phyloP scores from a whole-genome alignment of 2,329 filamentous ascomycete species.

The Leptosphaerulina australis region DNA sequence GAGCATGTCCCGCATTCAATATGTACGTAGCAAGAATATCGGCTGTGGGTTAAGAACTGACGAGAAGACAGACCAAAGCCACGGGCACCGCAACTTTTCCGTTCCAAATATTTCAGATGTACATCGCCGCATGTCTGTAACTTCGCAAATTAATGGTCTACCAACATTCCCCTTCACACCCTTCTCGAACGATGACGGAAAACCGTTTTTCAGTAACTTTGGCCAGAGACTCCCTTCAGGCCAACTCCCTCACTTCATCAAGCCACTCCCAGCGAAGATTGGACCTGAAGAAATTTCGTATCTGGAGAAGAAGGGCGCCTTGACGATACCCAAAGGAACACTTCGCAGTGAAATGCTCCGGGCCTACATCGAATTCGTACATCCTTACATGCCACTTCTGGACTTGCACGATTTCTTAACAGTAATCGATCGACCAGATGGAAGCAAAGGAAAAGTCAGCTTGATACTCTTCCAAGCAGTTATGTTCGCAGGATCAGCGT shows the following conservation, averaged over 20 bases:
- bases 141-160: constrained; percentile 42
- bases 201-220: constrained; percentile 55
- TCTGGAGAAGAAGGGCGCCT: constrained; percentile 80
- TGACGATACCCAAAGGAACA: constrained; percentile 71
- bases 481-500: constrained; percentile 91
- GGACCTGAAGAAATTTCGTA: constrained; percentile 82
- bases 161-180: constrained; percentile 47
- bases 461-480: constrained; percentile 90
- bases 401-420: constrained; percentile 67
- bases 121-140: constrained; percentile 54
- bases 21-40: constrained; percentile 56
- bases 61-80: constrained; percentile 54
- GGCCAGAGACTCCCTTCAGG: constrained; percentile 53
- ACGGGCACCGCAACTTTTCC: constrained; percentile 50
- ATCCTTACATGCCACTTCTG: constrained; percentile 91
- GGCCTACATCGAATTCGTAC: constrained; percentile 85
- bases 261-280: constrained; percentile 77
- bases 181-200: constrained; percentile 37
- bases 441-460: constrained; percentile 74
- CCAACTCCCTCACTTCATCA: constrained; percentile 72
- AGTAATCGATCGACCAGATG: constrained; percentile 69
- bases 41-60: neutral
- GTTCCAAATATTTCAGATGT: constrained; percentile 50
- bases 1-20: constrained; percentile 69
- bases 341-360: constrained; percentile 82